Evolutionary conservation across 164 flowering plant species (phyloP), one percentile per base, ranked within the genome.

Genomic region (Dillenia turbinata): DNA sequence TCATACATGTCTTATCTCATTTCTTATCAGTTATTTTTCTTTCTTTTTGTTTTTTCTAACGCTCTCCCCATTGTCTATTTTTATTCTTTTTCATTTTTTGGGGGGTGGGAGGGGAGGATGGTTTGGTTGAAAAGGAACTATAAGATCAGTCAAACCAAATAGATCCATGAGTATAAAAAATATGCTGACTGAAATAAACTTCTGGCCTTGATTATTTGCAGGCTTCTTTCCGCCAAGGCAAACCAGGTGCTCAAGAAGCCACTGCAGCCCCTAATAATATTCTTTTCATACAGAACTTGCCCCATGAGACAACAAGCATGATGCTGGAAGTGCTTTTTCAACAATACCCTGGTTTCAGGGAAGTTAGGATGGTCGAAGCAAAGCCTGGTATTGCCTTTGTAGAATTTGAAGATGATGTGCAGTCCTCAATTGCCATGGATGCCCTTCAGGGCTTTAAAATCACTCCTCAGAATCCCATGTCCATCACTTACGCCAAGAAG

Each of bases 301-400:
- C 99, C 9, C 80, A 82, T 24, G 90, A 94, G 63, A 88, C 97
- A 1, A 87, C 88, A 2, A 80, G 88, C 59, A 68, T 70, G 81
- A 92, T 89, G 92, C 79, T 94, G 76, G 81, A 86, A 65, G 7
- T 88, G 75, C 89, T 94, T 44, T 94, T 94, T 81, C 75, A 81
- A 60, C 96, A 91, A 49, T 94, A 83, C 66, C 93, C 96, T 10
- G 99, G 99, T 33, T 91, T 89, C 66, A 87, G 73, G 63, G 99
- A 94, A 77, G 91, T 94, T n/a, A 70, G 97, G 49, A 81, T 91
- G 86, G 76, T 89, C 16, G 93, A 87, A 66, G 93, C 98, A 53
- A 94, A 89, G 83, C 99, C 99, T n/a, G 97, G 97, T 10, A 91
- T 94, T 69, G 93, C 96, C 17, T 94, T 91, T 72, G 96, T 94